Evolutionary conservation across 108 stramenopile species (phyloP), one percentile per base, ranked within the genome.

Genomic region (Mayamaea pseudoterrestris): DNA sequence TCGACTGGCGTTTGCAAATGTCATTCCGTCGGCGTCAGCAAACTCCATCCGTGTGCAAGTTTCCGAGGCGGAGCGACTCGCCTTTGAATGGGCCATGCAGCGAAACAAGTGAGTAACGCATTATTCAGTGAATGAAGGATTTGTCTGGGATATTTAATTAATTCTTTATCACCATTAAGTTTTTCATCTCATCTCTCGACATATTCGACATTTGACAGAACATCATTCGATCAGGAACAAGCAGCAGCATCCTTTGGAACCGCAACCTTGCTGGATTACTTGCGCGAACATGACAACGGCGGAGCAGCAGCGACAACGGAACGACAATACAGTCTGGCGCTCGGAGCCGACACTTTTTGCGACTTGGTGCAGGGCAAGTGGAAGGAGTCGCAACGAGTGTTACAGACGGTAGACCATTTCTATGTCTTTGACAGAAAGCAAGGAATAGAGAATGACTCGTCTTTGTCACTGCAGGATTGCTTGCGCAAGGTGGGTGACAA

Each of bases 341-440:
- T 90, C 41, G 89, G 89, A 5, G 71, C 78, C 8, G 89, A 90
- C 44, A 76, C 89, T 20, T 90, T 85, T 58, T 56, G 78, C 39
- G 83, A 85, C 43, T 62, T 90, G 64, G 70, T 74, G 8, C 57
- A 32, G 2, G 74, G 74, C 39, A 79, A 83, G 53, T 90, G 89
- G 89, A 81, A 63, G 47, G 61, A 78, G 46, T 60, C 69, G 7
- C 55, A 64, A 24, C 83, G 83, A 42, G 68, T 90, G 1, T 47
- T 85, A 27, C 4, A 41, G 17, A 39, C 78, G 27, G 48, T 90
- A 20, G 71, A 74, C 0, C 70, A 81, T n/a, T 51, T 85, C 42
- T 58, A 85, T 29, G 83, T 90, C 0, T 71, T 90, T 41, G 32
- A 64, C 42, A 54, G 89, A 55, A 27, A 58, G 50, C 2, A n/a